Base-by-base conservation (phyloP, 176 grass and related monocot genomes). In the Ananas comosus region DNA sequence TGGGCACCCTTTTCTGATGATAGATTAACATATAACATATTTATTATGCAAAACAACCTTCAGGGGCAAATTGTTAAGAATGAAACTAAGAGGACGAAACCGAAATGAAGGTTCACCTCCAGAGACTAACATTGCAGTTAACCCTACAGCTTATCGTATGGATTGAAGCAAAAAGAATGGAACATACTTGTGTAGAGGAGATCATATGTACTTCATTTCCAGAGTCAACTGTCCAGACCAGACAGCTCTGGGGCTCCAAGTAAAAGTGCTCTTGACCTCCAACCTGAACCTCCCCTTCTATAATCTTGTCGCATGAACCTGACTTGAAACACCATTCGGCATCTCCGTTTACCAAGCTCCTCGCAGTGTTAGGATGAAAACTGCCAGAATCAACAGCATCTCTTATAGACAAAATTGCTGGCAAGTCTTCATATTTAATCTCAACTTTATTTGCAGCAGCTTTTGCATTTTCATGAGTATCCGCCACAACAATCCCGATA, bases 141-240 rank as follows among this genome's bases (percentile, higher is more conserved):
- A 42, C 33, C 33, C 33, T 42, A 42, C 5, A 6, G 33, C 33
- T 42, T 42, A 42, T 42, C 33, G 0, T 42, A 42, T 7, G 33
- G 33, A 42, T 59, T 17, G 54, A 68, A 49, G 52, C 61, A 18
- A n/a, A 73, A 87, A 49, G 10, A 80, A 52, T 5, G 68, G 64
- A 61, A 65, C 81, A 74, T 92, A 92, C 92, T 81, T 96, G 93
- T 53, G 93, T 96, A 70, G 93, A 96, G 66, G 93, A 92, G 73
- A 96, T 81, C 89, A 96, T 92, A 82, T 96, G 93, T 67, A 96
- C 73, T 86, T 96, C 93, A 89, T 96, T 86, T 76, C 93, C 93
- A 76, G 76, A 86, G 90, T 96, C 93, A 59, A 92, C 81, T 69
- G 93, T 82, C 88, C 93, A 96, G 73, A 92, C 56, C 70, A 96